Conservation (phyloP, 257 asterid genomes). For the Solanum pinnatisectum region DNA sequence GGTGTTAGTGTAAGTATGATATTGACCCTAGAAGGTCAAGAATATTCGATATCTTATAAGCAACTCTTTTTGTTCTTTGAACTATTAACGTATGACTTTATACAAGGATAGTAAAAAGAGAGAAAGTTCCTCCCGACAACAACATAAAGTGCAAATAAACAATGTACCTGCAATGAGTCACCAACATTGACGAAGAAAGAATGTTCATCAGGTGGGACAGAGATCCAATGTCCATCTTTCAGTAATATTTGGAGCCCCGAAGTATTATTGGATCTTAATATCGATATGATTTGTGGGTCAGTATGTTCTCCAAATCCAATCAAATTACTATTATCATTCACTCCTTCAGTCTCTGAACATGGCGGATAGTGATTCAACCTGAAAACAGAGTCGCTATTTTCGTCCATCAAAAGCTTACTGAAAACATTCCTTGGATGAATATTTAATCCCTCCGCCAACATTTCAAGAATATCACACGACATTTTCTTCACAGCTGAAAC, state of each 20-base stretch:
- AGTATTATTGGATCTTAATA: slow-evolving; percentile 66
- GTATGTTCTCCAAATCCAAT: slow-evolving; percentile 82
- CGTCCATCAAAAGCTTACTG: slow-evolving; percentile 49
- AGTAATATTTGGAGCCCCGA: slow-evolving; percentile 62
- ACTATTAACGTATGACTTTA: too few species aligned
- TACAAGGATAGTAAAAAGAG: accelerated
- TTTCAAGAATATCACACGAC: slow-evolving; percentile 51
- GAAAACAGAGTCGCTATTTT: slow-evolving; percentile 55
- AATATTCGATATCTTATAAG: not conserved
- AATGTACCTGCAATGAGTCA: slow-evolving; percentile 68
- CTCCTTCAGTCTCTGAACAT: slow-evolving; percentile 25
- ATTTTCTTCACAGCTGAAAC: slow-evolving; percentile 36
- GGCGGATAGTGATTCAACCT: slow-evolving; percentile 67
- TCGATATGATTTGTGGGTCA: slow-evolving; percentile 84
- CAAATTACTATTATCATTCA: slow-evolving; percentile 12
- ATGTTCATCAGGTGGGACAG: slow-evolving; percentile 64
- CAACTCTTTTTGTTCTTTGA: not conserved
- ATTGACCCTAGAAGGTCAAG: not conserved
- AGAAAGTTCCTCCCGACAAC: not conserved
- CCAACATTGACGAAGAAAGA: slow-evolving; percentile 82
- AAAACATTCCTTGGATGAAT: slow-evolving; percentile 27
- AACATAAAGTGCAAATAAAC: not conserved
- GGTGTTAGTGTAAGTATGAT: not conserved
- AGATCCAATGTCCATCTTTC: slow-evolving; percentile 59
- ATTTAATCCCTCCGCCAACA: slow-evolving; percentile 47